Evolutionary conservation across 2,329 filamentous ascomycete genomes (phyloP), one percentile per base, ranked within the genome.

Genomic region (Basipetospora sp.): DNA sequence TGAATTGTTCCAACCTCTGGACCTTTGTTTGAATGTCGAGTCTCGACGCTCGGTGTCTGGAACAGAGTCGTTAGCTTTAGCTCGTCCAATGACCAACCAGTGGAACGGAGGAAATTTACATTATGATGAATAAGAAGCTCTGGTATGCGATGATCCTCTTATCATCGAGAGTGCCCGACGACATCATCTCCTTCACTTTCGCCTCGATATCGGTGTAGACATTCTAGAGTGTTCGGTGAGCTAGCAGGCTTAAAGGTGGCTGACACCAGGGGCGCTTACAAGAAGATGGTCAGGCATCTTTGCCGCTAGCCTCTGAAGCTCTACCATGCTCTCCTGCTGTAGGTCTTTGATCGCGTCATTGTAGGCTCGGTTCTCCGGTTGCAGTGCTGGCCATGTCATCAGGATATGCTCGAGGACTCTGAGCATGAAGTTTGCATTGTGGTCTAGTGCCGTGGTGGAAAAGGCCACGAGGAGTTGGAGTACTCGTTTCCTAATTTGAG

Each of bases 211-310:
- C 75, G 41, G 88, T 80, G 53, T 94, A 96, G 19, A 92, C 87
- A 27, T 76, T 75, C 75, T 78, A 34, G 5, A 28, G 29, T 10
- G 3, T 17, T 26, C n/a, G 28, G 13, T 34, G 31, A 33, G 17
- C 2, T n/a, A 14, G 27, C 18, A 22, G 4, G 19, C n/a, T n/a
- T n/a, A n/a, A n/a, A n/a, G n/a, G n/a, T n/a, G 22, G 22, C 11
- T 25, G 26, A 26, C n/a, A 26, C 11, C 8, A 25, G 9, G 15
- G 26, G 33, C 11, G 42, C 67, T 59, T 60, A 80, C 72, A 48
- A 90, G 68, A 43, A 98, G 76, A 52, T 93, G 80, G 53, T 96
- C 83, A 0, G 90, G 80, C 69, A 94, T 94, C 49, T 86, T 84
- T 43, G 83, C 77, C 5, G 88, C 88, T 29, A 98, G 66, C 40